Evolutionary conservation across 305 asterid genomes (phyloP).

Genomic region (Salvia sclarea): DNA sequence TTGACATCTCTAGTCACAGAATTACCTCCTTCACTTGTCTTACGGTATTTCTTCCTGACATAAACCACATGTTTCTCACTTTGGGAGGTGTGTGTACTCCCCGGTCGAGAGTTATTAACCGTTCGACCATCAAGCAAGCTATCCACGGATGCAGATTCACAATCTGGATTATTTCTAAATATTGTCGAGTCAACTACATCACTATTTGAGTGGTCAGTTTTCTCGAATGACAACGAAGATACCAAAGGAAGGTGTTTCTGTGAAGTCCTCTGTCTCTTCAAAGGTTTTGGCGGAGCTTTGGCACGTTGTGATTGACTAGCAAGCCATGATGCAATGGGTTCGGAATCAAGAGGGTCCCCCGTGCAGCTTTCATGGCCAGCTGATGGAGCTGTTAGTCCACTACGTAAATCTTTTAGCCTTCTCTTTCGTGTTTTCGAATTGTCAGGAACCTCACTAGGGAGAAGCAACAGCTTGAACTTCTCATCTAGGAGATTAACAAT

Average conservation of each 20-base stretch:
- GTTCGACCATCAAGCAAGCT: constrained; percentile 38
- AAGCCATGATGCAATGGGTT: constrained; percentile 92
- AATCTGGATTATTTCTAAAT: constrained; percentile 36
- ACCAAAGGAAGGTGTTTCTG: constrained; percentile 41
- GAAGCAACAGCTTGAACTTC: constrained; percentile 89
- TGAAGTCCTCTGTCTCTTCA: constrained; percentile 54
- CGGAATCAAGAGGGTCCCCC: constrained; percentile 67
- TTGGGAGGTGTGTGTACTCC: constrained; percentile 43
- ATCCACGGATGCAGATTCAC: constrained; percentile 43
- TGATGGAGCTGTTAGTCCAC: constrained; percentile 41
- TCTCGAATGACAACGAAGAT: constrained; percentile 45
- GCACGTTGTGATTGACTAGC: constrained; percentile 74
- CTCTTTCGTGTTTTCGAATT: constrained; percentile 45
- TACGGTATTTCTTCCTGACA: constrained; percentile 63
- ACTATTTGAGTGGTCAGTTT: constrained; percentile 44
- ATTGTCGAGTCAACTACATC: constrained; percentile 38
- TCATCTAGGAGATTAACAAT: constrained; percentile 87
- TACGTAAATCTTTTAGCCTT: constrained; percentile 35
- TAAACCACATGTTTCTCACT: constrained; percentile 55
- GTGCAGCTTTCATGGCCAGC: constrained; percentile 48
- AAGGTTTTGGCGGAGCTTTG: constrained; percentile 60
- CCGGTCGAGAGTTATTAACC: constrained; percentile 40
- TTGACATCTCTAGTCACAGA: constrained; percentile 44
- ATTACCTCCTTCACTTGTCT: constrained; percentile 38
- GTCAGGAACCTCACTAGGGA: constrained; percentile 82